Evolutionary conservation across 306 rosid species (phyloP).

Genomic region (Nissolia schottii): DNA sequence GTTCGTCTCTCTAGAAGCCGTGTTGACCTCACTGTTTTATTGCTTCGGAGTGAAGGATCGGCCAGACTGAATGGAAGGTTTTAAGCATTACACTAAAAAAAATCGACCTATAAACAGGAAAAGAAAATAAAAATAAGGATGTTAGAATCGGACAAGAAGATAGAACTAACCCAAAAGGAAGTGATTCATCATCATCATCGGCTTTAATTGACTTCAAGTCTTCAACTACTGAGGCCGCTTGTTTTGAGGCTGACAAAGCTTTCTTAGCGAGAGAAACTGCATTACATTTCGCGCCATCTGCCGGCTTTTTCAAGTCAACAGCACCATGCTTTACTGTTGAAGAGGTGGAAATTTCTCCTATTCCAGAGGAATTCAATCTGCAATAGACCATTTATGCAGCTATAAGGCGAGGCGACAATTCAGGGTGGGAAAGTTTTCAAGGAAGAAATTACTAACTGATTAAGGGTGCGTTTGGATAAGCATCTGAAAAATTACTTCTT

Average conservation of each 20-base stretch:
- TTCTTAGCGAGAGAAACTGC: constrained; percentile 53
- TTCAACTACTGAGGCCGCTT: constrained; percentile 59
- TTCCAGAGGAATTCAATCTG: constrained; percentile 58
- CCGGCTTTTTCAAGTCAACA: constrained; percentile 20
- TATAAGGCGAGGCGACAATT: constrained; percentile 21
- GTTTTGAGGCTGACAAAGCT: constrained; percentile 64
- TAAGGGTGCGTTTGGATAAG: neutral
- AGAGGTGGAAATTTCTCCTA: constrained; percentile 27
- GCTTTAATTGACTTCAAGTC: constrained; percentile 40
- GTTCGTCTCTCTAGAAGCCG: constrained; percentile 68
- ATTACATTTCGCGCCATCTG: constrained; percentile 35
- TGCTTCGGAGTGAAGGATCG: constrained; percentile 38
- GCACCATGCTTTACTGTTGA: constrained; percentile 27
- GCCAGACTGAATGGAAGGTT: constrained; percentile 30
- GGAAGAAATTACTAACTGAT: neutral
- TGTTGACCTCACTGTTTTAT: constrained; percentile 62
- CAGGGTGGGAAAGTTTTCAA: neutral
- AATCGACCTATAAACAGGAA: constrained; percentile 23
- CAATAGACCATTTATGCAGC: constrained; percentile 22
- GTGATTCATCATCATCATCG: constrained; percentile 39
- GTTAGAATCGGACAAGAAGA: constrained; percentile 10
- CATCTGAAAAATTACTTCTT: neutral
- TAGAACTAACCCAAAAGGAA: constrained; percentile 59
- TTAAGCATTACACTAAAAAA: constrained; percentile 31
- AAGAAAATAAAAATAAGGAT: constrained; percentile 20